phyloP scores from a whole-genome alignment of 352 stramenopile species.

The Pythium biforme region DNA sequence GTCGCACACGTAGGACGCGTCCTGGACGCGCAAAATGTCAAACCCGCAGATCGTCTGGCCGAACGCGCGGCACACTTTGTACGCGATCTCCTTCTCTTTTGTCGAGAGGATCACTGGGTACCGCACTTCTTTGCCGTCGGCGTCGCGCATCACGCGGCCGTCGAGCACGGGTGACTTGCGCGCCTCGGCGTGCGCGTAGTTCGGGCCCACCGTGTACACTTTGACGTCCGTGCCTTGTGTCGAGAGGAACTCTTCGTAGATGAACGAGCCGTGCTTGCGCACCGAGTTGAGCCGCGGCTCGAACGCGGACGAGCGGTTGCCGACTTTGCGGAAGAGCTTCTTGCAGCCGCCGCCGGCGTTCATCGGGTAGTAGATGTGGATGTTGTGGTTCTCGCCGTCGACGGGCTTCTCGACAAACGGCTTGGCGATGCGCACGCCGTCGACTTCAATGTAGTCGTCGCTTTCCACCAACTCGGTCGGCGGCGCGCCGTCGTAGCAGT shows the following conservation, averaged over 20 bases:
- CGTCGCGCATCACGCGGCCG: constrained; percentile 96
- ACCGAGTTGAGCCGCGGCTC: constrained; percentile 96
- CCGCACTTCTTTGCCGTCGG: constrained; percentile 97
- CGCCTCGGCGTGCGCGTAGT: constrained; percentile 99
- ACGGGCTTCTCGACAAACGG: constrained; percentile 99
- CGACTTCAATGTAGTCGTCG: constrained; percentile 81
- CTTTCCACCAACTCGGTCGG: constrained; percentile 49
- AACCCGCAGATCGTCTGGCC: constrained; percentile 98
- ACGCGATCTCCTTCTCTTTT: constrained; percentile 98
- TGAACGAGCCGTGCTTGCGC: constrained; percentile 88
- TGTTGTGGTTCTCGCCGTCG: constrained; percentile 99
- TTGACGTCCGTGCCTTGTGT: constrained; percentile 99
- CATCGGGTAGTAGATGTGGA: constrained; percentile 99
- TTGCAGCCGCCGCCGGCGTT: constrained; percentile 98
- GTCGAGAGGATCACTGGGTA: constrained; percentile 99
- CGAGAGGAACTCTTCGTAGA: constrained; percentile 98
- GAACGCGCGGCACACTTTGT: constrained; percentile 82
- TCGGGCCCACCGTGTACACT: constrained; percentile 97
- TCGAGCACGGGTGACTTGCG: constrained; percentile 99
- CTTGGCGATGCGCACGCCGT: constrained; percentile 97
- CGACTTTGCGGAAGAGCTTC: constrained; percentile 98
- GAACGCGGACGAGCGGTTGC: constrained; percentile 92
- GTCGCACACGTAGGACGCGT: constrained; percentile 97
- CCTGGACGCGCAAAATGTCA: constrained; percentile 95
- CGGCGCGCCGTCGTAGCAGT: constrained; percentile 79